Evolutionary conservation across 2,329 filamentous ascomycete genomes (phyloP), one percentile per base, ranked within the genome.

Genomic region (Fusarium anguioides): DNA sequence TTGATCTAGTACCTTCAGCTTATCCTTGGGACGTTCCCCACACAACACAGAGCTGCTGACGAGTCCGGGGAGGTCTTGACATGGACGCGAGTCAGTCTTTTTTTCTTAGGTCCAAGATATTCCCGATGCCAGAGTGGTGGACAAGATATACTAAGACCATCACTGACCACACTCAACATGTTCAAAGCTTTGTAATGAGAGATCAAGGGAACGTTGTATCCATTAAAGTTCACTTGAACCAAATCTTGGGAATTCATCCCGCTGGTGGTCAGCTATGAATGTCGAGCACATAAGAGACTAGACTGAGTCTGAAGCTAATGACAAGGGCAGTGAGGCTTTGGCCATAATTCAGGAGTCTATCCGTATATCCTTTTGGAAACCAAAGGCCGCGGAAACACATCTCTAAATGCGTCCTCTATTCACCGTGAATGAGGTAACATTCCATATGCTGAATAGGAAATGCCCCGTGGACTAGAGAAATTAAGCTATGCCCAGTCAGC

Each of bases 401-500:
- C 20, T 54, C 47, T 41, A 10, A 50, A 18, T 18, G 14, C 33
- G 9, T 51, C 31, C n/a, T 35, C 6, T 6, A 20, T 35, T 39
- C 24, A 41, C 40, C 44, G 29, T 33, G 31, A 40, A 42, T 55
- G 33, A 52, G 45, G 47, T 24, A 31, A 55, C 14, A 44, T 60
- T 24, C 31, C 27, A 42, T 23, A 50, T 44, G 42, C 51, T 49
- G 24, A 20, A 42, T 18, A 46, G 48, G 40, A 47, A 41, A 61
- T 62, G 10, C 51, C 61, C 47, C 59, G 39, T 35, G 33, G 23
- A 15, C 53, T 31, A 33, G 20, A 31, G 66, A 53, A 52, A 31
- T 60, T 26, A 20, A 63, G 62, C 65, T 39, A 58, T 55, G 62
- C 59, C 64, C 69, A 69, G 69, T 63, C 69, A 58, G 66, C 51